Conservation (phyloP, 2,329 filamentous ascomycete species). For the Pseudomassariella vexata region DNA sequence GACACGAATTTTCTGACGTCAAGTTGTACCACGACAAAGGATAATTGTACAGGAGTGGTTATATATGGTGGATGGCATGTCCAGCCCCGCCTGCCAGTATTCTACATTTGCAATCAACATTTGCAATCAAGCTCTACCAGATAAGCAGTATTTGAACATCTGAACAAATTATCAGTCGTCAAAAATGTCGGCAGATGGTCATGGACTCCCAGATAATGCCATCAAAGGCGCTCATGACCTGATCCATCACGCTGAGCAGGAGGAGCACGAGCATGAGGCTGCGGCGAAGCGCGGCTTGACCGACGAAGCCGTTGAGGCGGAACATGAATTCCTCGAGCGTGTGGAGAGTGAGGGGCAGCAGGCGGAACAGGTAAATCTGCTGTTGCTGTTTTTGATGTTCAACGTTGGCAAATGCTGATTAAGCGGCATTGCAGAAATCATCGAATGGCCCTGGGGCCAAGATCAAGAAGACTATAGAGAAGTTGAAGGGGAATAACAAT, state of each 20-base stretch:
- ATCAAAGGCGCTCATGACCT: slow-evolving; percentile 1
- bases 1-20: slow-evolving; percentile 1
- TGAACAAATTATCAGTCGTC: background rate
- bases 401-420: background rate
- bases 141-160: background rate
- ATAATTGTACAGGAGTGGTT: too few relatives aligned
- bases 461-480: slow-evolving; percentile 4
- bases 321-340: slow-evolving; percentile 2
- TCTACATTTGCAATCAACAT: too few relatives aligned
- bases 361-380: slow-evolving; percentile 2
- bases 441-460: background rate
- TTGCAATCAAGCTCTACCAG: too few relatives aligned
- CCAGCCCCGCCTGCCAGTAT: too few relatives aligned
- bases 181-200: slow-evolving; percentile 5
- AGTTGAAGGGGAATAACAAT: too few relatives aligned
- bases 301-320: slow-evolving; percentile 3
- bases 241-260: slow-evolving; percentile 2
- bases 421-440: background rate
- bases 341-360: too few relatives aligned
- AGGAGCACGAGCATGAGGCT: slow-evolving; percentile 2
- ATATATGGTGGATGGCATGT: too few relatives aligned
- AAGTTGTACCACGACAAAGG: too few relatives aligned
- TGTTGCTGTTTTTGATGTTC: background rate
- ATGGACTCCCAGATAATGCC: slow-evolving; percentile 3
- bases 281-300: slow-evolving; percentile 2